Percentiles rank a stretch among this genome's conserved stretches.
Conservation (phyloP, 2,329 filamentous ascomycete species). For the Trichoderma pleuroti region DNA sequence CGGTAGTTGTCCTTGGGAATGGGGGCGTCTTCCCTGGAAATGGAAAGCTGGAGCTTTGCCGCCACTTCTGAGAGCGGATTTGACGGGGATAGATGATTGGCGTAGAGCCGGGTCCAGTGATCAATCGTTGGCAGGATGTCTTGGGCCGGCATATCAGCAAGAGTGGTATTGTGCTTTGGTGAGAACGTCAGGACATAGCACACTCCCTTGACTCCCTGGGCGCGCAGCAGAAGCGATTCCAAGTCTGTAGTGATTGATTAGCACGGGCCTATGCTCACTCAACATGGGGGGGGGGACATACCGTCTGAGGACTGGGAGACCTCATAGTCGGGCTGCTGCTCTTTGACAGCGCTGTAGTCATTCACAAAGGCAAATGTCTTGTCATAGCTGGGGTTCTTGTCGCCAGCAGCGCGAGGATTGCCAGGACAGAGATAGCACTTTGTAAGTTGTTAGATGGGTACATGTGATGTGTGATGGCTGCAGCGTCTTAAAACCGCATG, state of each 20-base stretch:
- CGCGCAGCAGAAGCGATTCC: conserved; percentile 72
- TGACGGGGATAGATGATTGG: conserved; percentile 69
- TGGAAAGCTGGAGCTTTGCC: conserved; percentile 39
- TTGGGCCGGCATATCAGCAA: conserved; percentile 77
- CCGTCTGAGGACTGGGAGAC: conserved; percentile 39
- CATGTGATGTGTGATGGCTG: not conserved
- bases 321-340: conserved; percentile 78
- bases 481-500: not conserved
- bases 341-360: conserved; percentile 95
- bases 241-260: conserved; percentile 50
- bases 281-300: not conserved
- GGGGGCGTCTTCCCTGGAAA: conserved; percentile 36
- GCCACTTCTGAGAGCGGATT: conserved; percentile 56
- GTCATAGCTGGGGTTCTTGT: conserved; percentile 79
- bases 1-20: conserved; percentile 71
- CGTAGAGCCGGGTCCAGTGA: conserved; percentile 90
- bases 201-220: conserved; percentile 84
- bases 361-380: conserved; percentile 94
- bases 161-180: conserved; percentile 81
- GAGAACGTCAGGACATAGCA: conserved; percentile 98
- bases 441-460: not conserved
- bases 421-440: conserved; percentile 93
- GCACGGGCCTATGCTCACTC: not conserved
- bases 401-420: conserved; percentile 83
- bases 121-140: conserved; percentile 81